Evolutionary conservation across 2,329 filamentous ascomycete genomes (phyloP).

Genomic region (Epicoccum nigrum): DNA sequence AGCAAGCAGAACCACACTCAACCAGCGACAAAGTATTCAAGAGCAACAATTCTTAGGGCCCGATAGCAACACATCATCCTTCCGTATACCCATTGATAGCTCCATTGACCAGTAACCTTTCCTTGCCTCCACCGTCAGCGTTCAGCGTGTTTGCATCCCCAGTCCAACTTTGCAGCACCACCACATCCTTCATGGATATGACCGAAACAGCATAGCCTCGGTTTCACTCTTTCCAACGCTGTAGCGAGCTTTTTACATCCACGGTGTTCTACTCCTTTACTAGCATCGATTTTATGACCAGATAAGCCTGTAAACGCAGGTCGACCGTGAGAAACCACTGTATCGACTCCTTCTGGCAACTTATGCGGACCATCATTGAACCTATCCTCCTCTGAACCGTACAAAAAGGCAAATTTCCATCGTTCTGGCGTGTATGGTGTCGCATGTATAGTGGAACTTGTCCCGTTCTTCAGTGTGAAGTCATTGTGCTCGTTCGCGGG

Average conservation of each 20-base stretch:
- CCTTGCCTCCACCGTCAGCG: too few species aligned
- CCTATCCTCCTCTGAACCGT: constrained; percentile 14
- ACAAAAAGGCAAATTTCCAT: constrained; percentile 19
- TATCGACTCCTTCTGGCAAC: constrained; percentile 53
- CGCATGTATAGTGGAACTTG: constrained; percentile 57
- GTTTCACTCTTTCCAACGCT: constrained; percentile 54
- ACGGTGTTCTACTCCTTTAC: constrained; percentile 42
- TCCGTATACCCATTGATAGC: too few species aligned
- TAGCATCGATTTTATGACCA: constrained; percentile 55
- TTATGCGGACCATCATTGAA: constrained; percentile 7
- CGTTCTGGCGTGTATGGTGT: constrained; percentile 53
- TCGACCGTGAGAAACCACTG: constrained; percentile 67
- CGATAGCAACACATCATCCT: too few species aligned
- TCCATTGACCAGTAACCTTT: too few species aligned
- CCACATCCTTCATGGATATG: constrained; percentile 61
- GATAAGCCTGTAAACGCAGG: constrained; percentile 36
- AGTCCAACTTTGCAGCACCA: too few species aligned
- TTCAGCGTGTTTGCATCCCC: too few species aligned
- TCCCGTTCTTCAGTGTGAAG: constrained; percentile 50
- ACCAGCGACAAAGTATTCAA: too few species aligned
- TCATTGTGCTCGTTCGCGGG: too few species aligned
- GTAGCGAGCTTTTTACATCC: constrained; percentile 62
- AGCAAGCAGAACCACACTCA: too few species aligned
- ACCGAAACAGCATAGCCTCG: constrained; percentile 64
- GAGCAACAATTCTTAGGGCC: too few species aligned